Evolutionary conservation across 495 filamentous ascomycete species (phyloP).

Genomic region (Penicillium pancosmium): DNA sequence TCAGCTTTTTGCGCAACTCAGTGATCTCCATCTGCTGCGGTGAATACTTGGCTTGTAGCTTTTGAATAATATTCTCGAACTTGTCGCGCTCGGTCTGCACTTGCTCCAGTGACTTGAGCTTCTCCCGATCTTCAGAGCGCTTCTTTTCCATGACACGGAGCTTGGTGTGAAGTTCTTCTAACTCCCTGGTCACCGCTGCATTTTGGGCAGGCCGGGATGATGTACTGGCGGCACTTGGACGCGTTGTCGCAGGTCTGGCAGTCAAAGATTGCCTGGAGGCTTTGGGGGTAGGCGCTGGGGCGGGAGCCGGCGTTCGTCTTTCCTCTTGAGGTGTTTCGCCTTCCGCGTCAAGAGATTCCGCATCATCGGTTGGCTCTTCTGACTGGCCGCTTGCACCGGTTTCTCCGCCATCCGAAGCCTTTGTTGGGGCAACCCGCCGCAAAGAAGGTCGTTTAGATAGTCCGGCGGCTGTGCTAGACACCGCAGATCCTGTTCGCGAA

Average conservation of each 20-base stretch:
- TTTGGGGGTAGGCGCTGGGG: conserved; percentile 15
- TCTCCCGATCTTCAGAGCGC: conserved; percentile 82
- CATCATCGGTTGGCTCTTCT: conserved; percentile 38
- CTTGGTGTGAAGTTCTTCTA: conserved; percentile 79
- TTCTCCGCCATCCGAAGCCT: conserved; percentile 33
- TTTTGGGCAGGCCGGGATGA: conserved; percentile 35
- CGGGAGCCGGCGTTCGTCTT: conserved; percentile 5
- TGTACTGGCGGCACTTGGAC: conserved; percentile 26
- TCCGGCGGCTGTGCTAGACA: conserved; percentile 24
- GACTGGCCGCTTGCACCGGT: conserved; percentile 30
- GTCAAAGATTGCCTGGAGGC: conserved; percentile 40
- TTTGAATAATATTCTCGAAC: conserved; percentile 87
- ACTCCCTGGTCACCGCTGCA: conserved; percentile 60
- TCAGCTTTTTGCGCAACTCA: conserved; percentile 74
- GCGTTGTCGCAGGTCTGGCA: conserved; percentile 26
- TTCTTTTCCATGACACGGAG: conserved; percentile 81
- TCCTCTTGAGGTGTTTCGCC: conserved; percentile 27
- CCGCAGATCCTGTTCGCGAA: conserved; percentile 36
- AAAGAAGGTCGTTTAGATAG: conserved; percentile 45
- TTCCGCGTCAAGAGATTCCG: conserved; percentile 28
- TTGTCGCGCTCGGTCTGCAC: conserved; percentile 80
- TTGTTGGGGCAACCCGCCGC: conserved; percentile 34
- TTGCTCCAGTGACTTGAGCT: conserved; percentile 75
- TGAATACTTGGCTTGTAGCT: conserved; percentile 86
- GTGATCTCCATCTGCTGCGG: conserved; percentile 79